Evolutionary conservation across 1,284 basidiomycete species (phyloP), one percentile per base, ranked within the genome.

Genomic region (Papiliotrema nemorosa): DNA sequence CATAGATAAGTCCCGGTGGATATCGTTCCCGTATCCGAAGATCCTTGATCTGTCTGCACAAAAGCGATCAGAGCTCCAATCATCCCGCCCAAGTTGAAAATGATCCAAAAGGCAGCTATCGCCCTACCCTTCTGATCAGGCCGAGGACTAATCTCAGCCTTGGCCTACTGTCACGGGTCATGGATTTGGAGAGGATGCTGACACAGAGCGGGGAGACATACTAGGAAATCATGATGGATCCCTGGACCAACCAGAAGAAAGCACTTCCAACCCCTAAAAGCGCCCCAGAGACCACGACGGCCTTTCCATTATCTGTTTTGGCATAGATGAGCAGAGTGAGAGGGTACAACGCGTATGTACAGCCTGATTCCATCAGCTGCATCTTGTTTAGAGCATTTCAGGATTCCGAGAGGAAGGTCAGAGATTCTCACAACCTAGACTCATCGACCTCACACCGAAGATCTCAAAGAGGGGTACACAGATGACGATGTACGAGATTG

Each of bases 241-340:
- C 52, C 33, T 54, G 52, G 35, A 47, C 44, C 0, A 86, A 84
- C 88, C 88, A 89, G 20, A 91, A 77, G 26, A 91, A 69, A 44
- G 85, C 87, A 18, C 89, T 89, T 62, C 86, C 89, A 44, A 89
- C 62, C 40, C 90, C 90, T 14, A 92, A 82, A 52, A 91, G 75
- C 31, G 86, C 86, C 33, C 89, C 89, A 0, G 87, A 79, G 26
- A 78, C 81, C 57, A 91, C 83, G 46, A 86, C 84, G 61, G 87
- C 88, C 27, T 74, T 75, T 39, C 78, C 78, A 7, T 81, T 79
- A 39, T 77, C 67, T 9, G 78, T 73, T 57, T 86, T 83, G 37
- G 86, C 83, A 59, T 86, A 44, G 50, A 45, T 27, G 35, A 58
- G 50, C 27, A 58, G 39, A n/a, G 47, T n/a, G 5, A 21, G 42